phyloP scores from a whole-genome alignment of 345 rosid genomes.

The Gossypium raimondii region DNA sequence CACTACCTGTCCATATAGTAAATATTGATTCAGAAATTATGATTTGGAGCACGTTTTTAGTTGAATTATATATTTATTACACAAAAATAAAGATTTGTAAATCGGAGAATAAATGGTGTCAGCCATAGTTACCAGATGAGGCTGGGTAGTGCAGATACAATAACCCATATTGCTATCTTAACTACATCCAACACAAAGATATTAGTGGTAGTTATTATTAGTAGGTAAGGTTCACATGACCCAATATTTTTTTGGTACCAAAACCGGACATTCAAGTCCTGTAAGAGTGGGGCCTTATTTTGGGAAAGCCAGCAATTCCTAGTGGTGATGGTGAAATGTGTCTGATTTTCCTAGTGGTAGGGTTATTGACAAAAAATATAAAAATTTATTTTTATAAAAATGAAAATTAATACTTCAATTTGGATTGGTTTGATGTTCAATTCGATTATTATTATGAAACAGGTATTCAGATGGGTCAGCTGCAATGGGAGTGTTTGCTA shows the following conservation, averaged over 20 bases:
- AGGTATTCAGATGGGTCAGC: slow-evolving; percentile 46
- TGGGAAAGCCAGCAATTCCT: neutral
- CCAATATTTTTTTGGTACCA: slow-evolving; percentile 13
- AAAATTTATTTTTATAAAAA: too few relatives aligned
- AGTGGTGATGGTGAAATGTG: neutral
- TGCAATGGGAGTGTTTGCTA: slow-evolving; percentile 48
- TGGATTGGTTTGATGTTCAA: neutral
- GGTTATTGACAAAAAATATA: too few relatives aligned
- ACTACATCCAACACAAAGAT: slow-evolving; percentile 24
- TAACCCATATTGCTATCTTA: slow-evolving; percentile 8
- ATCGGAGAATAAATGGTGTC: neutral
- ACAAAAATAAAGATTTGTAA: neutral
- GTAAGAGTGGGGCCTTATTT: neutral
- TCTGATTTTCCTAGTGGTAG: neutral
- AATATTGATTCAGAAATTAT: neutral
- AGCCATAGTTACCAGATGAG: neutral
- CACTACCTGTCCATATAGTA: neutral
- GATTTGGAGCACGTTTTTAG: neutral
- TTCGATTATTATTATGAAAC: neutral
- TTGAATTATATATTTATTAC: neutral
- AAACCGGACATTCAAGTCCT: neutral
- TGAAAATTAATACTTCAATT: too few relatives aligned
- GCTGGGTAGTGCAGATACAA: neutral
- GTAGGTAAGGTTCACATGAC: slow-evolving; percentile 38
- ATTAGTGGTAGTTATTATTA: slow-evolving; percentile 44